Base-by-base conservation (phyloP, 805 yeast species). In the Yamadazyma ubonensis region DNA sequence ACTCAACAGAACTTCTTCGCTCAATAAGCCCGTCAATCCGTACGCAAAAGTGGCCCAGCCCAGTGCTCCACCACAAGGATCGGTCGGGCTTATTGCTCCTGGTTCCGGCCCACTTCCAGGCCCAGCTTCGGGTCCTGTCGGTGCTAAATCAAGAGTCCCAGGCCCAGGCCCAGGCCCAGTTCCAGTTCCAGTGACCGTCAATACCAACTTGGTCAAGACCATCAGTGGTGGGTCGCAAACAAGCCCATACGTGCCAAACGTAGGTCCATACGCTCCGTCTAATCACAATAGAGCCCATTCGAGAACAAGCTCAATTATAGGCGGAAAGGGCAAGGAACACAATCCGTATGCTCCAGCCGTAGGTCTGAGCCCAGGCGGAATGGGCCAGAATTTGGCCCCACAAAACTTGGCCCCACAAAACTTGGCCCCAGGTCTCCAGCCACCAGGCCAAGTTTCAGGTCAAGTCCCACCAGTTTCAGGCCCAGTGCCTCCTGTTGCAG, bases 181-280 rank as follows among this genome's bases (percentile, higher is more conserved):
- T 12, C 10, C 31, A n/a, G 6, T n/a, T 18, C 32, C 33, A 22
- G 28, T 5, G 30, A 29, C 22, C 6, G n/a, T 48, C 35, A 62
- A 62, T 38, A 60, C 65, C 2, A 55, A 53, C 37, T 50, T 61
- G 6, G 40, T 55, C 8, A 49, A 53, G 36, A 35, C 38, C 5
- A 42, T 48, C 15, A 57, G 57, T 6, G 42, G 51, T 20, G 47
- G 50, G 30, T 42, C 48, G 48, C 63, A 18, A 46, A 56, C 22
- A 21, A 65, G 71, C 41, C 73, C 73, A 2, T 69, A 69, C 45
- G 67, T 69, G 8, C 75, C 75, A 1, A 57, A 59, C 33, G 56
- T 70, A 8, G 75, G 75, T 6, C 75, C 73, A 2, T 69, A 69
- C 42, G 73, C 67, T 6, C 75, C 75, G 4, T 53, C 55, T 28